These are phyloP conservation scores for Pseudomicrostroma phylloplanum DNA, from an alignment of 1,284 basidiomycete genomes.

Conservation along the genomic window DNA sequence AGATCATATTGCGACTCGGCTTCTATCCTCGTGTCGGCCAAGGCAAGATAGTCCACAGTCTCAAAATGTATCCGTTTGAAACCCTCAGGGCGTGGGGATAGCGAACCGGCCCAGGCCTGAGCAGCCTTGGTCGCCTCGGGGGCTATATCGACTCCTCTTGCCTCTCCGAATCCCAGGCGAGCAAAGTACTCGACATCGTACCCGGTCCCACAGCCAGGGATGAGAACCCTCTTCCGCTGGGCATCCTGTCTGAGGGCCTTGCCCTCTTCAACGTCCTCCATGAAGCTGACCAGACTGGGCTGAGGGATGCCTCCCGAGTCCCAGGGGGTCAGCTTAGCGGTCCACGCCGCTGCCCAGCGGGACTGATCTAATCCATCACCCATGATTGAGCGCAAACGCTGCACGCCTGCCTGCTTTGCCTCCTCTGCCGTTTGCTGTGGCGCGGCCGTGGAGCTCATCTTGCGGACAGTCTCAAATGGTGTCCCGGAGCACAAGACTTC, in stretches of 20 bases:
- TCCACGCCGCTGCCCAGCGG: not conserved
- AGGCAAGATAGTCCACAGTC: not conserved
- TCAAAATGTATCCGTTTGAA: not conserved
- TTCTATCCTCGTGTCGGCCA: not conserved
- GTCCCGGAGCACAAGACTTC: no score
- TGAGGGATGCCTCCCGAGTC: not conserved
- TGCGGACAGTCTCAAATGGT: no score
- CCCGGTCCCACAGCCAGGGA: slow-evolving; percentile 10
- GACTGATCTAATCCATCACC: slow-evolving; percentile 5
- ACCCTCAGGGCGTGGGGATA: not conserved
- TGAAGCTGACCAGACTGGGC: not conserved
- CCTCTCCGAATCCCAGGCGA: not conserved
- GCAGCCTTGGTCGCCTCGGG: slow-evolving; percentile 7
- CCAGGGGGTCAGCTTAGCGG: not conserved
- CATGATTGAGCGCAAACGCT: slow-evolving; percentile 2
- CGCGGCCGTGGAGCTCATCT: no score
- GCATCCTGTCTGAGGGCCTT: not conserved
- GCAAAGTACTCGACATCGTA: slow-evolving; percentile 13
- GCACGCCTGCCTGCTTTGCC: not conserved
- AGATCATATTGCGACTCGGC: slow-evolving; percentile 12
- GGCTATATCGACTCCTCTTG: slow-evolving; percentile 11
- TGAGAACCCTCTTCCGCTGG: not conserved
- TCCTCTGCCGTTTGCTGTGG: no score
- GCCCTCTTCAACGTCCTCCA: not conserved
- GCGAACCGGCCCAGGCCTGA: not conserved